phyloP scores from a whole-genome alignment of 2,329 filamentous ascomycete genomes.

The Chalaropsis thielavioides region DNA sequence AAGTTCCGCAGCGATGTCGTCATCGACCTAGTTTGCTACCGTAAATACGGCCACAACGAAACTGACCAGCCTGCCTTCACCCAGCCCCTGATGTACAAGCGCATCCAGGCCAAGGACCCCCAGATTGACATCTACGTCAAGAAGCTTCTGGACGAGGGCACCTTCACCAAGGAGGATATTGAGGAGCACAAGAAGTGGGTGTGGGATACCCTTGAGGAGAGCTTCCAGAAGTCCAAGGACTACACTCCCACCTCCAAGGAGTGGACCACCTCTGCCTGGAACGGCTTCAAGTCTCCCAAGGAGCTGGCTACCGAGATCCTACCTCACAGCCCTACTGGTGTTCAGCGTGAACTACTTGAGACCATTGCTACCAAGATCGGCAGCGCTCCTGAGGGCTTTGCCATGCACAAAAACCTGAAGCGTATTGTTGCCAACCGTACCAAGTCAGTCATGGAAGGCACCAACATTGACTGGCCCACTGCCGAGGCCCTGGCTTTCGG shows the following conservation, averaged over 20 bases:
- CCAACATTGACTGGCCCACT: slow-evolving; percentile 95
- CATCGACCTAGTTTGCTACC: slow-evolving; percentile 96
- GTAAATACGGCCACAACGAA: slow-evolving; percentile 98
- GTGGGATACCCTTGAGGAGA: slow-evolving; percentile 97
- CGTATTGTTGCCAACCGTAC: slow-evolving; percentile 80
- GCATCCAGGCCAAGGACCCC: slow-evolving; percentile 68
- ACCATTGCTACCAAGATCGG: slow-evolving; percentile 74
- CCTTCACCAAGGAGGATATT: slow-evolving; percentile 92
- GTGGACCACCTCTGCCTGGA: slow-evolving; percentile 98
- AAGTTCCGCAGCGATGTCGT: slow-evolving; percentile 98
- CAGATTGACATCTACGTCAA: slow-evolving; percentile 86
- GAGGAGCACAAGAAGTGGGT: slow-evolving; percentile 99
- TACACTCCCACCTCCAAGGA: slow-evolving; percentile 94
- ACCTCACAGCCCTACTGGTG: slow-evolving; percentile 75
- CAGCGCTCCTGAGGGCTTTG: slow-evolving; percentile 67
- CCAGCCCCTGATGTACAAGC: slow-evolving; percentile 99
- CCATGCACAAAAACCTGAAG: slow-evolving; percentile 88
- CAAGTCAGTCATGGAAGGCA: slow-evolving; percentile 82
- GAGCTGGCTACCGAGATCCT: slow-evolving; percentile 89
- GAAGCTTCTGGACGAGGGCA: slow-evolving; percentile 80
- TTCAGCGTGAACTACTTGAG: slow-evolving; percentile 57
- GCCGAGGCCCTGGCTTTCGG: slow-evolving; percentile 93
- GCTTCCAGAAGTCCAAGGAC: slow-evolving; percentile 92
- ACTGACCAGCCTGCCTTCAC: slow-evolving; percentile 99
- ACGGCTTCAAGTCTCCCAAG: slow-evolving; percentile 98